These are phyloP conservation scores for Mycena alexandri DNA, from an alignment of 768 basidiomycete species.

Conservation along the genomic window DNA sequence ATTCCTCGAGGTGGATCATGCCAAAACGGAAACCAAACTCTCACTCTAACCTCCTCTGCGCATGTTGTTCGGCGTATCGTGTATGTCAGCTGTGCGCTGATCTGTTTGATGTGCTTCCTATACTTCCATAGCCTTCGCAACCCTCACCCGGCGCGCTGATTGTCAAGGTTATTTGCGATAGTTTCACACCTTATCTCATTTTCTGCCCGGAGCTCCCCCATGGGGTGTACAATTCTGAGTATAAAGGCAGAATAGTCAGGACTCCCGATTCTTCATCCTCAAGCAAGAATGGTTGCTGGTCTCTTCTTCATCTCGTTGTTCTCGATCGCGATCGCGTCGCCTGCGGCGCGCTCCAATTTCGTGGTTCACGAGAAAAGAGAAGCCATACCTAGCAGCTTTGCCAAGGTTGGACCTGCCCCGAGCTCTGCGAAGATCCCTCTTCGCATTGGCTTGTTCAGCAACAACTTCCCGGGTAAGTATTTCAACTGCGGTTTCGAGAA, in stretches of 20 bases:
- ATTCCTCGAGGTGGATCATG: too few species aligned
- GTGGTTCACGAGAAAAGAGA: conserved; percentile 44
- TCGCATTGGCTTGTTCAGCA: conserved; percentile 51
- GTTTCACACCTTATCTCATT: conserved; percentile 33
- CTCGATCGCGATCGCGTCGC: conserved; percentile 27
- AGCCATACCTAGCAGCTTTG: conserved; percentile 36
- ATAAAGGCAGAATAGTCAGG: conserved; percentile 13
- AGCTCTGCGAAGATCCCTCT: conserved; percentile 31
- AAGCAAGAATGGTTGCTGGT: conserved; percentile 34
- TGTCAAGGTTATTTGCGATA: neutral
- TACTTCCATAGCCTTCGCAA: too few species aligned
- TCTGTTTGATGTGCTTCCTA: too few species aligned
- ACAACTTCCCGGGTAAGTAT: conserved; percentile 41
- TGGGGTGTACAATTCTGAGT: conserved; percentile 11
- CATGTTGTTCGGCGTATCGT: too few species aligned
- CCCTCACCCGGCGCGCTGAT: too few species aligned
- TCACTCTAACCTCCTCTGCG: too few species aligned
- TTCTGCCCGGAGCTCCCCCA: conserved; percentile 10
- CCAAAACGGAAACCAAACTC: too few species aligned
- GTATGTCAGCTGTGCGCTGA: too few species aligned
- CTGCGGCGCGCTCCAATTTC: conserved; percentile 39
- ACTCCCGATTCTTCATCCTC: neutral
- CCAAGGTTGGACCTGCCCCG: conserved; percentile 35
- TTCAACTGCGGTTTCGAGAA: neutral
- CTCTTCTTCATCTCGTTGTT: conserved; percentile 36